These are phyloP conservation scores for Albifimbria verrucaria DNA, from an alignment of 2,329 filamentous ascomycete species.

Conservation along the genomic window DNA sequence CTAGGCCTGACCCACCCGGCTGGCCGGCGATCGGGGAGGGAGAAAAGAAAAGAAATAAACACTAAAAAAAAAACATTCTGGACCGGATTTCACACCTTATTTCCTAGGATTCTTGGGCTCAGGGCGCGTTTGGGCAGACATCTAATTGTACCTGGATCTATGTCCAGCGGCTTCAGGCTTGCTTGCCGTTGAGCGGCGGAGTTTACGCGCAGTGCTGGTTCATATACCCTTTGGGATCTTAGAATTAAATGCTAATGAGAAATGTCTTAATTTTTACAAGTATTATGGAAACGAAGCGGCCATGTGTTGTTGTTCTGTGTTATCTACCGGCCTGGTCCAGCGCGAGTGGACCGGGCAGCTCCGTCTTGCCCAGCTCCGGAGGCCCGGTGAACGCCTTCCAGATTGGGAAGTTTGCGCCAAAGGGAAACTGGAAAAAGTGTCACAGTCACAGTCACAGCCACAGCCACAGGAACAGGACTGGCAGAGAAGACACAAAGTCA, in stretches of 20 bases:
- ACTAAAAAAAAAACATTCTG: no score
- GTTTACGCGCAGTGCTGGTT: neutral
- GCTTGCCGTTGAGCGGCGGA: neutral
- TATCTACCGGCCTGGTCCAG: neutral
- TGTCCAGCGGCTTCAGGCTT: no score
- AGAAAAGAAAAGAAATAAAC: no score
- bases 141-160: neutral
- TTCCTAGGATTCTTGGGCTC: no score
- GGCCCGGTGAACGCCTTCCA: no score
- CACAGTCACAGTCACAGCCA: no score
- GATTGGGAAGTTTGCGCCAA: no score
- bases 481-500: no score
- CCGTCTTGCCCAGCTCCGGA: no score
- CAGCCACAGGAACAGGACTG: conserved; percentile 5
- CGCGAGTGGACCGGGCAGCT: no score
- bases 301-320: neutral
- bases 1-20: neutral
- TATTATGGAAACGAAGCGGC: neutral
- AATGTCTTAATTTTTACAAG: neutral
- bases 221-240: neutral
- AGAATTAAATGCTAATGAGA: neutral
- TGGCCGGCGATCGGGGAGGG: no score
- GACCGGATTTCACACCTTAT: neutral
- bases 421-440: no score
- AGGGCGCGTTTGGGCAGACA: neutral